Percentiles rank a stretch among this genome's conserved stretches.
phyloP scores from a whole-genome alignment of 345 rosid genomes.

The Heritiera littoralis region DNA sequence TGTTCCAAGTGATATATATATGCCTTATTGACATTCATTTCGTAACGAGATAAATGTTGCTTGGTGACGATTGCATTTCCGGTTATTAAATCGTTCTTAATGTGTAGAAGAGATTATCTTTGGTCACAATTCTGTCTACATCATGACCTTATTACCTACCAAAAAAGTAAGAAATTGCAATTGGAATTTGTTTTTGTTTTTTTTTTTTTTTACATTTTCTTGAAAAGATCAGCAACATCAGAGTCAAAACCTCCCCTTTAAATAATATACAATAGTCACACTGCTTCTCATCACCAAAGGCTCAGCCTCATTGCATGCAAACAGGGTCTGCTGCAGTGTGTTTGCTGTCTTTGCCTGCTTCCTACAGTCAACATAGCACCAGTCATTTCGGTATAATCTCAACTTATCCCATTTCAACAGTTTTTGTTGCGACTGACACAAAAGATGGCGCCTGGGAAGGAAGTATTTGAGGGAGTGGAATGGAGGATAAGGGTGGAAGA shows the following conservation, averaged over 20 bases:
- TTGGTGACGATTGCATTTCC: neutral
- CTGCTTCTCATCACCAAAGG: neutral
- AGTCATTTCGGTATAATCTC: neutral
- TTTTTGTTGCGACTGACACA: neutral
- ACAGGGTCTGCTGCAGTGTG: neutral
- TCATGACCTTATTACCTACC: conserved; percentile 13
- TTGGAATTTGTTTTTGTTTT: neutral
- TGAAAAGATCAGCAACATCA: neutral
- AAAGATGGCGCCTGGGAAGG: conserved; percentile 31
- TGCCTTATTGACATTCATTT: neutral
- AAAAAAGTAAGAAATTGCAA: neutral
- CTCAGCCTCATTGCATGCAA: conserved; percentile 3
- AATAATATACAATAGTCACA: neutral
- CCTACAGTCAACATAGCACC: conserved; percentile 1
- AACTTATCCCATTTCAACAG: neutral
- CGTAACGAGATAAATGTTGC: neutral
- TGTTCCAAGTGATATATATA: neutral
- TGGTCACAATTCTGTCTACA: neutral
- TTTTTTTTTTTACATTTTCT: neutral
- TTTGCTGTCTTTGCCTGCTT: neutral
- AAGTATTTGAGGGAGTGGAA: conserved; percentile 29
- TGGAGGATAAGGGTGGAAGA: conserved; percentile 49
- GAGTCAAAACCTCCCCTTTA: neutral
- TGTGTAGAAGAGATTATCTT: neutral
- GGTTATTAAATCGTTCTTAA: neutral